Conservation (phyloP, 192 early-diverging fungal genomes). For the Coemansia sp. region DNA sequence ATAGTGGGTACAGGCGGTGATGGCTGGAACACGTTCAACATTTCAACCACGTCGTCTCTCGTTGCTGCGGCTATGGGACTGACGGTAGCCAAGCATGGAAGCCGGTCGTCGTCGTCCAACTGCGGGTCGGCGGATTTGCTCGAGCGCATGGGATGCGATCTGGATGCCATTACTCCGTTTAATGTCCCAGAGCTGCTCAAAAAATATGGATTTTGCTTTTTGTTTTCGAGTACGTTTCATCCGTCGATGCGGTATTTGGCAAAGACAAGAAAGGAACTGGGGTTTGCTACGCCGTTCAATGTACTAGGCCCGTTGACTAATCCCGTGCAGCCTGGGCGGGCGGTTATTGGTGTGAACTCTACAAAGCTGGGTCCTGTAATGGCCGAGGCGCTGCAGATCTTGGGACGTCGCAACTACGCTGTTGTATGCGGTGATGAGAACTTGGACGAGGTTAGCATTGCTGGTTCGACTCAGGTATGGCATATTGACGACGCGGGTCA, state of each 20-base stretch:
- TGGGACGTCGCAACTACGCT: conserved; percentile 79
- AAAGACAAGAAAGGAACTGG: conserved; percentile 76
- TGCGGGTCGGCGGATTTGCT: conserved; percentile 94
- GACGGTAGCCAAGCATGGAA: conserved; percentile 93
- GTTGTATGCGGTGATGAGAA: conserved; percentile 90
- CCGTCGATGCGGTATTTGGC: conserved; percentile 84
- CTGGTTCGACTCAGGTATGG: conserved; percentile 89
- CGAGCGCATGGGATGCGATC: conserved; percentile 77
- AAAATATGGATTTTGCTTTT: conserved; percentile 77
- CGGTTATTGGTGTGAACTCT: conserved; percentile 89
- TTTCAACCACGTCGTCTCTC: conserved; percentile 87
- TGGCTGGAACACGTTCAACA: conserved; percentile 96
- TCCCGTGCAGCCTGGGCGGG: conserved; percentile 76
- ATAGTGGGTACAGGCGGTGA: conserved; percentile 98
- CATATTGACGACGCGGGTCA: conserved; percentile 61
- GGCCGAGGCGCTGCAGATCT: conserved; percentile 77
- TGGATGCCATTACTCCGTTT: conserved; percentile 64
- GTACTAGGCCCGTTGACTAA: conserved; percentile 89
- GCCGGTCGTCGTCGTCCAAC: conserved; percentile 84
- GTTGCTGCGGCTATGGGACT: conserved; percentile 90
- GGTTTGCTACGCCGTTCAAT: conserved; percentile 93
- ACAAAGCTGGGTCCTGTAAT: conserved; percentile 73
- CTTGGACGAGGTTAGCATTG: conserved; percentile 90
- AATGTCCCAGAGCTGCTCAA: conserved; percentile 65
- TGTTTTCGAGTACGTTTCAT: conserved; percentile 90